Evolutionary conservation across 352 stramenopile species (phyloP), one percentile per base, ranked within the genome.

Genomic region (Pythium biforme): DNA sequence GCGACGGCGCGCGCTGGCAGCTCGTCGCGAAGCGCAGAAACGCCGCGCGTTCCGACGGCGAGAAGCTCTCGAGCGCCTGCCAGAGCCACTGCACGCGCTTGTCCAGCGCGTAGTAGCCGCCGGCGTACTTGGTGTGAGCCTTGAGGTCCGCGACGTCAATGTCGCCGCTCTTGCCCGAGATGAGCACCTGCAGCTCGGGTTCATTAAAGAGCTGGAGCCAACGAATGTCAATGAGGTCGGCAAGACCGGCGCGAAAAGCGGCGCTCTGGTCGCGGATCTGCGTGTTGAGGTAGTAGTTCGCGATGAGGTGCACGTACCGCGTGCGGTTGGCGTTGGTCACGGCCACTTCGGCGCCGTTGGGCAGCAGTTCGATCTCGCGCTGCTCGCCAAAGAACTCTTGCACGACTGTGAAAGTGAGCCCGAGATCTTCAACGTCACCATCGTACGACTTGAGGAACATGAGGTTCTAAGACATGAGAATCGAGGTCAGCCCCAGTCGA

Each of bases 131-230:
- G 27, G 92, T 94, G 37, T 98, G 89, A 10, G 72, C 58, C 59
- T 89, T 83, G 57, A 99, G 84, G 71, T 99, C 96, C 3, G 74
- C 68, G 1, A 88, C 34, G 55, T 89, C 82, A 22, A 89, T 76
- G 47, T 77, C 66, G 25, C 73, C 74, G 41, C 74, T 81, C 59
- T 84, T 83, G 47, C 77, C 81, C 27, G 81, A 95, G 51, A 99
- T 98, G 4, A 99, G 79, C 62, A 97, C 86, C 73, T 99, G 96
- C 7, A 99, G 74, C 71, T 99, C 97, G 2, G 94, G 93, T 65
- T 98, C 89, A 52, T 98, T 98, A 73, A 99, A 99, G 59, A 98
- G 86, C 64, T 89, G 77, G 9, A 98, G 78, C 90, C 93, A 98
- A 8, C 74, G 77, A 31, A 82, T 70, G 62, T 98, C 86, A 58